Evolutionary conservation across 768 basidiomycete species (phyloP).

Genomic region (Lepiota venenata): DNA sequence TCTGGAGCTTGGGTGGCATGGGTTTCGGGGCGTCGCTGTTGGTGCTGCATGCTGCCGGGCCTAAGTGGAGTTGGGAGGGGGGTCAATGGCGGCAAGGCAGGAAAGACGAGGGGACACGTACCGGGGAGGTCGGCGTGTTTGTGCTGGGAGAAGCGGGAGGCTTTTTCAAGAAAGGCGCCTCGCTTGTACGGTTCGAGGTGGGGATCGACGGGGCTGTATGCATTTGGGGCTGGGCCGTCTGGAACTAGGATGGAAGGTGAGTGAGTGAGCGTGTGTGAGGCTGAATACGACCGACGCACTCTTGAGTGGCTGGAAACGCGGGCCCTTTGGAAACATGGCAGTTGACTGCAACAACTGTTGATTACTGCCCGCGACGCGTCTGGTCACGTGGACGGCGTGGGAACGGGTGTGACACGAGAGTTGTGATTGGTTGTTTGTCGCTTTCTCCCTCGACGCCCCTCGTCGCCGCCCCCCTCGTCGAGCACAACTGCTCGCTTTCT

Average conservation of each 20-base stretch:
- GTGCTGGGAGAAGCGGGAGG: conserved; percentile 47
- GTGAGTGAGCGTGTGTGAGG: conserved; percentile 5
- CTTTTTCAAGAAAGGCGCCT: conserved; percentile 56
- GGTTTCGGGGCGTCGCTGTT: conserved; percentile 23
- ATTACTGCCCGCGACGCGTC: conserved; percentile 16
- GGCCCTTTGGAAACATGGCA: conserved; percentile 46
- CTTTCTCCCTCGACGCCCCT: conserved; percentile 9
- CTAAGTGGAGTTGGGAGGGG: neutral
- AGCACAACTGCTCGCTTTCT: neutral
- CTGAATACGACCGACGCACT: conserved; percentile 19
- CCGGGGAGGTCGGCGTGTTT: conserved; percentile 40
- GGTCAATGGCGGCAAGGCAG: no score
- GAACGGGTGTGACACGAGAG: neutral
- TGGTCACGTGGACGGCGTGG: conserved; percentile 19
- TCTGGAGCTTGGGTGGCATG: conserved; percentile 15
- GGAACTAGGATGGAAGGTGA: conserved; percentile 28
- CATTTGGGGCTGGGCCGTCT: conserved; percentile 51
- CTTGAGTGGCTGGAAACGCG: conserved; percentile 41
- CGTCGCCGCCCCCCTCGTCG: conserved; percentile 13
- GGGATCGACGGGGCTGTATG: conserved; percentile 44
- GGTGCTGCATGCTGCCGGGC: neutral
- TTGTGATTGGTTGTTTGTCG: conserved; percentile 5
- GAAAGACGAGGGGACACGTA: conserved; percentile 17
- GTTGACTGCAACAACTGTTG: no score
- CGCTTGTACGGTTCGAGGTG: conserved; percentile 51